Base-by-base conservation (phyloP, 345 rosid genomes). In the Eutrema japonicum region DNA sequence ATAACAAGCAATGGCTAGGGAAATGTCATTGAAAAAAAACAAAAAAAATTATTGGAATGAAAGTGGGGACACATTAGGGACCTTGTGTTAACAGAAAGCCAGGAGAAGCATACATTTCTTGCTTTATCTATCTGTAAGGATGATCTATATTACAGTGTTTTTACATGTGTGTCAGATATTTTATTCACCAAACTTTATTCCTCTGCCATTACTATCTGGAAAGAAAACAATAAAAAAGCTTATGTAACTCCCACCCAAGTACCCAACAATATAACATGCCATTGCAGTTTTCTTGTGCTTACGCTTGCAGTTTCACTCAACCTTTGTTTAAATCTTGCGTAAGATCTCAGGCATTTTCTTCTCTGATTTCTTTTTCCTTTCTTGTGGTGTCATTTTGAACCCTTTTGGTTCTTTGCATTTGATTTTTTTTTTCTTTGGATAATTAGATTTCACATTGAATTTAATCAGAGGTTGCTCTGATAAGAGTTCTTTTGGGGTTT, bases 11-110 rank as follows among this genome's bases (percentile, higher is more conserved):
- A 76, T 83, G 69, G 36, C 37, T 61, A 53, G 63, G 56, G 70
- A 61, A 40, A 56, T 66, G 68, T 40, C 54, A 69, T 16, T 18
- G 2, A 16, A 66, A 46, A 43, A 54, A 45, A 42, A 49, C 32
- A 66, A 51, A 41, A 60, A 63, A 26, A 38, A 70, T 41, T 38
- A 64, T 59, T 50, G 64, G 60, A 66, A 64, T 73, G 65, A 52
- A 14, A 69, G 84, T 76, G 79, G 85, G 83, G 79, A 66, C 84
- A n/a, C 37, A 51, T 75, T 72, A 80, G 69, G 74, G 75, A 14
- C 72, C 67, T 71, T 59, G 72, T 49, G 68, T 74, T 66, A 77
- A 72, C 86, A 82, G 81, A 82, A 83, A 82, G 50, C 70, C 83
- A 81, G 86, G 85, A 69, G 78, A 72, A 74, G 40, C 77, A 41